Conservation (phyloP, 495 filamentous ascomycete species). For the Hyaloscypha hepaticicola region DNA sequence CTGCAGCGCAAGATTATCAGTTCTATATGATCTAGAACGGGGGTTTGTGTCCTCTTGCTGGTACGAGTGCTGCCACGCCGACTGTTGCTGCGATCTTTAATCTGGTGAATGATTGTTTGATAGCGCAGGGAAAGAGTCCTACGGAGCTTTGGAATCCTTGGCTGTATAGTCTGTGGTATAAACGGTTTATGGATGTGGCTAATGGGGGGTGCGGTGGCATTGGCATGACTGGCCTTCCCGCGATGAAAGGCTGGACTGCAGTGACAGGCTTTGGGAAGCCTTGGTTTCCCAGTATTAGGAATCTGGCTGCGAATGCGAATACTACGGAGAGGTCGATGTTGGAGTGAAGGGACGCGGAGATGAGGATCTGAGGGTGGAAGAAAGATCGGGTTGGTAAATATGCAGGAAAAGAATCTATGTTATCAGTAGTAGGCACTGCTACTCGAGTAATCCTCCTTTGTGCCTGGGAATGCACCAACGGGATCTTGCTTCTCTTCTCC, state of each 20-base stretch:
- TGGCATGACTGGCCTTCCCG: slow-evolving; percentile 51
- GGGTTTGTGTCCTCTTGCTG: slow-evolving; percentile 45
- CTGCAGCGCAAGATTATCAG: slow-evolving; percentile 59
- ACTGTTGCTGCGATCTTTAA: slow-evolving; percentile 48
- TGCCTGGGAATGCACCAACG: slow-evolving; percentile 43
- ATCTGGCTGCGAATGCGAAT: not conserved
- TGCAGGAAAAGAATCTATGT: not conserved
- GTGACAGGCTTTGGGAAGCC: slow-evolving; percentile 62
- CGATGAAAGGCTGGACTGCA: slow-evolving; percentile 60
- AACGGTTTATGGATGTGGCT: slow-evolving; percentile 59
- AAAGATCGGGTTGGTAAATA: too few species aligned
- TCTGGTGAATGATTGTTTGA: slow-evolving; percentile 60
- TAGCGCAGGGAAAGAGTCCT: slow-evolving; percentile 54
- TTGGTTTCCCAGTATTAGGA: slow-evolving; percentile 3
- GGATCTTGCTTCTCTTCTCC: slow-evolving; percentile 22
- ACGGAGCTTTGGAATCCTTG: slow-evolving; percentile 62
- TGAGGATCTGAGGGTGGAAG: too few species aligned
- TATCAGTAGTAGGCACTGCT: slow-evolving; percentile 30
- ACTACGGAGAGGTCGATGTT: not conserved
- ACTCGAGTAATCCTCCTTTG: slow-evolving; percentile 35
- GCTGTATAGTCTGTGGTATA: slow-evolving; percentile 55
- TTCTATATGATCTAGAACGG: slow-evolving; percentile 39
- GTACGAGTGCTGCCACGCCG: slow-evolving; percentile 37
- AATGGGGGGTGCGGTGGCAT: slow-evolving; percentile 51
- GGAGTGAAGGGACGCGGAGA: too few species aligned